A percentile compares a stretch with the other conserved stretches of the same genome.
Evolutionary conservation across 1,284 basidiomycete species (phyloP).

Genomic region (Heterobasidion irregulare): DNA sequence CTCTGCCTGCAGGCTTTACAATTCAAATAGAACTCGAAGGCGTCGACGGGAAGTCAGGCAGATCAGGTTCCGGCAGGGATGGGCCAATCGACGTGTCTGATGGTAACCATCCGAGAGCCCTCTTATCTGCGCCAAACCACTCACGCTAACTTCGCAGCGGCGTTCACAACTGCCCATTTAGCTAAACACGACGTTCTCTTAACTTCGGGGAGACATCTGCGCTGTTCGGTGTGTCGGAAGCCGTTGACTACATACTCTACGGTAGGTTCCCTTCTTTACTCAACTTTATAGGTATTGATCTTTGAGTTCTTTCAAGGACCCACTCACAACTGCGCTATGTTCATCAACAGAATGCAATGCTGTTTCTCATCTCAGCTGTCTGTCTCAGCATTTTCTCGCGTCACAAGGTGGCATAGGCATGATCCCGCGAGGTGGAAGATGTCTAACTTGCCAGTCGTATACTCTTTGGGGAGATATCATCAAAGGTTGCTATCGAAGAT

Average conservation of each 20-base stretch:
- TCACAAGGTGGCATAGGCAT: constrained; percentile 25
- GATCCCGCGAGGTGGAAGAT: constrained; percentile 57
- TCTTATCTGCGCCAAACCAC: not conserved
- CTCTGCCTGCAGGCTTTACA: constrained; percentile 44
- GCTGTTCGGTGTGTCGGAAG: constrained; percentile 48
- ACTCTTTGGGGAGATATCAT: constrained; percentile 71
- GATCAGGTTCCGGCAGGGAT: constrained; percentile 35
- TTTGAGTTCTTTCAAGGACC: constrained; percentile 33
- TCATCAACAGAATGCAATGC: constrained; percentile 41
- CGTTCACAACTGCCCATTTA: constrained; percentile 49
- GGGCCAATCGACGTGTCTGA: constrained; percentile 64
- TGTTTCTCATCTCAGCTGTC: constrained; percentile 63
- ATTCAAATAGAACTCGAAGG: constrained; percentile 57
- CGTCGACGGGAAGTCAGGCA: constrained; percentile 57
- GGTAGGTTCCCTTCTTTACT: constrained; percentile 27
- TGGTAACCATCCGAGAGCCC: constrained; percentile 26
- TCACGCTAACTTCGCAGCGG: constrained; percentile 16
- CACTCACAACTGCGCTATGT: constrained; percentile 44
- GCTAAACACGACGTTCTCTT: constrained; percentile 40
- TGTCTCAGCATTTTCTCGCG: constrained; percentile 50
- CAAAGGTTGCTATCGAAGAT: constrained; percentile 57
- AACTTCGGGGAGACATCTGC: constrained; percentile 20
- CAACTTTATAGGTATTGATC: not conserved
- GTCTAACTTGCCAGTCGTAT: constrained; percentile 44
- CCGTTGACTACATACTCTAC: constrained; percentile 30